These are phyloP conservation scores for Wickerhamomyces canadensis DNA, from an alignment of 805 yeast species.

Conservation along the genomic window DNA sequence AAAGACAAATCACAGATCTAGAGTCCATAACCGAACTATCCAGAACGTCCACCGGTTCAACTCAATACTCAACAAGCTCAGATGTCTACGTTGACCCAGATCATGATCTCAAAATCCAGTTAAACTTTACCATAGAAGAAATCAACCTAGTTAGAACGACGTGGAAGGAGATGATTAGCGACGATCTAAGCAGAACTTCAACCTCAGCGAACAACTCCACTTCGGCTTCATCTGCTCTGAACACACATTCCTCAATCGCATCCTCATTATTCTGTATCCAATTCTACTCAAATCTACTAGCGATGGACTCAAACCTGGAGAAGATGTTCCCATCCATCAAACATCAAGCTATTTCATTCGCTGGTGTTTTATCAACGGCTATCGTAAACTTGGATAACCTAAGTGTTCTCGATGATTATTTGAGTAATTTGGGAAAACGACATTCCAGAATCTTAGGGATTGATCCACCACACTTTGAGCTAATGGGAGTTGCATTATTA, in stretches of 20 bases:
- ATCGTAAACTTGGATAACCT: conserved; percentile 60
- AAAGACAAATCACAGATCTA: conserved; percentile 6
- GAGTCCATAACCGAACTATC: conserved; percentile 6
- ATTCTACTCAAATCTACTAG: conserved; percentile 62
- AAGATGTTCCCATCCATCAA: conserved; percentile 65
- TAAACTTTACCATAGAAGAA: conserved; percentile 28
- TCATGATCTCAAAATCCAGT: conserved; percentile 22
- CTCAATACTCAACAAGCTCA: conserved; percentile 14
- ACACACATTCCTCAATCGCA: conserved; percentile 32
- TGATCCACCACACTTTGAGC: conserved; percentile 59
- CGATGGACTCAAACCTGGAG: conserved; percentile 57
- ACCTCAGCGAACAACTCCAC: no score
- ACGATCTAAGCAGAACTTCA: conserved; percentile 21
- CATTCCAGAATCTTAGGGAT: conserved; percentile 74
- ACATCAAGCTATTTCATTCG: conserved; percentile 77
- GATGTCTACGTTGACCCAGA: conserved; percentile 17
- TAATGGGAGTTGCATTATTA: conserved; percentile 69
- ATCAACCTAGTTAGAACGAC: conserved; percentile 29
- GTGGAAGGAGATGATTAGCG: conserved; percentile 34
- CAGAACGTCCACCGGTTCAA: conserved; percentile 4
- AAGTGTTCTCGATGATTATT: conserved; percentile 48
- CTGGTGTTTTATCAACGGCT: conserved; percentile 69
- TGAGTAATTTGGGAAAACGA: conserved; percentile 61
- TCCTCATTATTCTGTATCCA: conserved; percentile 70
- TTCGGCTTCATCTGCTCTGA: conserved; percentile 3